Conservation (phyloP, 2,329 filamentous ascomycete genomes). For the Sporothrix variecibatus region DNA sequence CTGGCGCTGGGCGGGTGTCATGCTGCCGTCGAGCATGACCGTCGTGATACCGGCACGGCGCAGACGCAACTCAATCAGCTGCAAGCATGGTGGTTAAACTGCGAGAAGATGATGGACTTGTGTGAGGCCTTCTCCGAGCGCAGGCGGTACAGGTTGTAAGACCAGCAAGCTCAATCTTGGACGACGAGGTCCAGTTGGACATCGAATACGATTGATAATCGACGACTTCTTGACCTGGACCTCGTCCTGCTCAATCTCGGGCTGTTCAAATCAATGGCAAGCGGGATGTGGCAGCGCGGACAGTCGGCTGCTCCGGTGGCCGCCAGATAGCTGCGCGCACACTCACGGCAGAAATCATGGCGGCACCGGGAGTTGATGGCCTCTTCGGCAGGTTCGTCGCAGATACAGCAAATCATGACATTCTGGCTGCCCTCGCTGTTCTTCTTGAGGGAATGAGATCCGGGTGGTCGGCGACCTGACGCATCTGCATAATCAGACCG, state of each 20-base stretch:
- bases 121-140: slow-evolving; percentile 89
- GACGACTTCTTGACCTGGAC: slow-evolving; percentile 86
- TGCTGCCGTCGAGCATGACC: slow-evolving; percentile 96
- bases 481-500: slow-evolving; percentile 98
- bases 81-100: slow-evolving; percentile 98
- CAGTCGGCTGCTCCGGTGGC: slow-evolving; percentile 80
- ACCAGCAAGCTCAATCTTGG: slow-evolving; percentile 97
- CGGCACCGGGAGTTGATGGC: slow-evolving; percentile 89
- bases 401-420: slow-evolving; percentile 87
- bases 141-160: slow-evolving; percentile 89
- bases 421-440: slow-evolving; percentile 84
- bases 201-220: slow-evolving; percentile 99
- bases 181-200: slow-evolving; percentile 97
- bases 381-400: slow-evolving; percentile 94
- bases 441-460: slow-evolving; percentile 91
- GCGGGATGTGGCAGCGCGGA: slow-evolving; percentile 84
- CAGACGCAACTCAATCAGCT: slow-evolving; percentile 94
- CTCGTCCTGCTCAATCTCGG: slow-evolving; percentile 91
- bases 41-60: slow-evolving; percentile 96
- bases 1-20: slow-evolving; percentile 92
- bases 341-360: slow-evolving; percentile 87
- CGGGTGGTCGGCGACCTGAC: slow-evolving; percentile 94
- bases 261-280: slow-evolving; percentile 91
- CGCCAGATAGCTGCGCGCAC: slow-evolving; percentile 76
- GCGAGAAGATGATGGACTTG: slow-evolving; percentile 97